Evolutionary conservation across 164 flowering plant species (phyloP), one percentile per base, ranked within the genome.

Genomic region (Warburgia ugandensis): DNA sequence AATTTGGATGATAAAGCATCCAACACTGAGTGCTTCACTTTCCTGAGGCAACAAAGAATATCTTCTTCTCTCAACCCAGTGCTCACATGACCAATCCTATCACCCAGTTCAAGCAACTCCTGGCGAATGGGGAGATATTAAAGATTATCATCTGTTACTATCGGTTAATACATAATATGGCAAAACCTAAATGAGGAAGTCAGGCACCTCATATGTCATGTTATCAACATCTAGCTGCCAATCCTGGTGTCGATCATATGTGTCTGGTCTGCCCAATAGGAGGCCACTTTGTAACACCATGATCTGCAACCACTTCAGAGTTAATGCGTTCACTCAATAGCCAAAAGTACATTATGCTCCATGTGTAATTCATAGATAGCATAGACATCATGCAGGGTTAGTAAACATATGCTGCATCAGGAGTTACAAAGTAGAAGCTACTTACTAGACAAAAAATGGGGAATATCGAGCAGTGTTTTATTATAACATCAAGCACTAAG

Each of bases 141-240:
- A 23, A 28, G 5, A 39, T 38, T 25, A 26, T 13, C 38, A 13
- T 14, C 19, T 26, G n/a, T n/a, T n/a, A n/a, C n/a, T n/a, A n/a
- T n/a, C n/a, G n/a, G n/a, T n/a, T n/a, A n/a, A n/a, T n/a, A n/a
- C n/a, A n/a, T n/a, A n/a, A n/a, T n/a, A n/a, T n/a, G n/a, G 19
- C 0, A 1, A 4, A 30, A 10, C 25, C 3, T 25, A 4, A 0
- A 26, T 2, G 16, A 37, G 13, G 9, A n/a, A 31, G 12, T 25
- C 6, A 25, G 25, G 32, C 40, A 74, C 79, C 72, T 74, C 79
- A 55, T 74, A 74, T 26, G 79, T 45, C 98, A 92, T 87, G 63
- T 70, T 68, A 58, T 92, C 98, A 19, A 81, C 77, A 65, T 87
- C 86, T 6, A 92, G 81, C 52, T 91, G 80, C 88, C 73, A 80